Conservation (phyloP, 768 basidiomycete species). For the Mycena belliarum region DNA sequence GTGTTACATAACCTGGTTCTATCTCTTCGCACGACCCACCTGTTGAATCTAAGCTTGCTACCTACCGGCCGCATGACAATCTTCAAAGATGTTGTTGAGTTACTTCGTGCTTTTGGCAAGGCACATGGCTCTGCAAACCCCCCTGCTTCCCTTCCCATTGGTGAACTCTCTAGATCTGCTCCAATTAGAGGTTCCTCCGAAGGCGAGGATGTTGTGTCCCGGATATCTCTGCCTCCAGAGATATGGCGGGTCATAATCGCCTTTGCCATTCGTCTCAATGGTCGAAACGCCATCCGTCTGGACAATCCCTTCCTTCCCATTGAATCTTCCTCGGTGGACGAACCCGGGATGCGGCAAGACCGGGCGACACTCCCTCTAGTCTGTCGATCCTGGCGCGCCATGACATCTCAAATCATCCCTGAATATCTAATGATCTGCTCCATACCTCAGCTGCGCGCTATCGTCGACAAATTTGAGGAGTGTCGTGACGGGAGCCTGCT, state of each 20-base stretch:
- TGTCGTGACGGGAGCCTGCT: conserved; percentile 24
- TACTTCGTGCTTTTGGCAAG: not conserved
- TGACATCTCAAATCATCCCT: conserved; percentile 39
- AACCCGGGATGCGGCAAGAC: conserved; percentile 31
- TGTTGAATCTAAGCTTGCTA: too few relatives aligned
- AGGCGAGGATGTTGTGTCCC: not conserved
- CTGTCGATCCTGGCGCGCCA: conserved; percentile 37
- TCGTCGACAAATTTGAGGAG: conserved; percentile 37
- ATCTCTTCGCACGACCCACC: too few relatives aligned
- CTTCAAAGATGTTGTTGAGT: not conserved
- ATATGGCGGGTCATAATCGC: conserved; percentile 44
- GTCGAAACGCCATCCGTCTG: conserved; percentile 32
- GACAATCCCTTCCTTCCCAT: conserved; percentile 43
- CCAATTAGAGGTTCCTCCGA: not conserved
- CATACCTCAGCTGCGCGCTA: conserved; percentile 33
- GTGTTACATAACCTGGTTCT: too few relatives aligned
- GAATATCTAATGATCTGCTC: conserved; percentile 43
- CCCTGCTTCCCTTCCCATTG: not conserved
- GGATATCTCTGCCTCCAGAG: conserved; percentile 27
- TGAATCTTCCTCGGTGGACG: conserved; percentile 23
- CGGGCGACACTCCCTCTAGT: conserved; percentile 36
- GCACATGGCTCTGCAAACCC: not conserved
- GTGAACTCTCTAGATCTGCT: not conserved
- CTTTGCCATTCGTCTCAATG: conserved; percentile 35
- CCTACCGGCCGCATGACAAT: conserved; percentile 1